Conservation (phyloP, 2,329 filamentous ascomycete species). For the Cytospora leucostoma region DNA sequence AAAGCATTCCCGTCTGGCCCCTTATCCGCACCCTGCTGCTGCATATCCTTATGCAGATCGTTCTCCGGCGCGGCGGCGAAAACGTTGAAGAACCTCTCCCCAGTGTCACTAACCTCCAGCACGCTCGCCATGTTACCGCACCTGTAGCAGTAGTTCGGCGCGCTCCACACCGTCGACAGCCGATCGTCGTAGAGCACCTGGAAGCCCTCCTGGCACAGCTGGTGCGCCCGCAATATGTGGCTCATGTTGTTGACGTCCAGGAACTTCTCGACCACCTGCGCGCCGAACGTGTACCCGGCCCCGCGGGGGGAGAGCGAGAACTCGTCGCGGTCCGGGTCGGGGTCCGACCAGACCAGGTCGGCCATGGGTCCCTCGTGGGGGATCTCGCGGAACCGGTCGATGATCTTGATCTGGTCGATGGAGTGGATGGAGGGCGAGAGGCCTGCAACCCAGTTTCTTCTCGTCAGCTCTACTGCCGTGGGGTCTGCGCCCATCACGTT, state of each 20-base stretch:
- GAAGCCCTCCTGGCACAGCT: conserved; percentile 96
- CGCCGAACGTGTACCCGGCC: conserved; percentile 95
- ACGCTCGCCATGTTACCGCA: conserved; percentile 98
- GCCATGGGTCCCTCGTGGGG: conserved; percentile 99
- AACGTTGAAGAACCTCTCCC: conserved; percentile 95
- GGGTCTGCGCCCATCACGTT: neutral
- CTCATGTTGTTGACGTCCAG: conserved; percentile 96
- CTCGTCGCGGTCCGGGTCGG: conserved; percentile 94
- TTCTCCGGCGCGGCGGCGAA: conserved; percentile 97
- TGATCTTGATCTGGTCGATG: conserved; percentile 99
- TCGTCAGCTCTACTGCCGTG: conserved; percentile 7
- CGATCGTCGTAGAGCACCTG: conserved; percentile 95
- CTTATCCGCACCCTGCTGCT: conserved; percentile 64
- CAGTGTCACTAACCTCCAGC: conserved; percentile 89
- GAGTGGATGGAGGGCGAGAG: conserved; percentile 91
- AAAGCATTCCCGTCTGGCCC: conserved; percentile 62
- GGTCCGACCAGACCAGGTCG: conserved; percentile 98
- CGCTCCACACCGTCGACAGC: conserved; percentile 96
- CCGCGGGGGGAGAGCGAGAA: conserved; percentile 92
- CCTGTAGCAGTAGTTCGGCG: conserved; percentile 92
- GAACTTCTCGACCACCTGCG: conserved; percentile 98
- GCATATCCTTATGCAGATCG: conserved; percentile 83
- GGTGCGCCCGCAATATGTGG: conserved; percentile 96
- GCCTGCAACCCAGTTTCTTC: conserved; percentile 46
- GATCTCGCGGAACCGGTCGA: conserved; percentile 97